Percentiles rank a stretch among this genome's conserved stretches.
Evolutionary conservation across 2,329 filamentous ascomycete species (phyloP).

Genomic region (Aureobasidium sp.): DNA sequence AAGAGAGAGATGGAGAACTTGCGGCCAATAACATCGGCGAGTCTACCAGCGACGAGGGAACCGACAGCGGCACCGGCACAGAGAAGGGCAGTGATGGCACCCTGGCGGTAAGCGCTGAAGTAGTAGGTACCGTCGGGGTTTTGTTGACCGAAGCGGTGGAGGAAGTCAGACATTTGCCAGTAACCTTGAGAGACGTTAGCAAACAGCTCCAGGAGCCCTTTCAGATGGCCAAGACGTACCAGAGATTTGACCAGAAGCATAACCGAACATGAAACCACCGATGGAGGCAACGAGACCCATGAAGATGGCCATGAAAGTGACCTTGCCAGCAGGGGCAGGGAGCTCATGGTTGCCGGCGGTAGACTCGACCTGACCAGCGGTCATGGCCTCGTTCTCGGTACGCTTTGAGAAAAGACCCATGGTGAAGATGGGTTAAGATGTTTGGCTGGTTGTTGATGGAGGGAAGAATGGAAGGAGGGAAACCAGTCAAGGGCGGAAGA

Average conservation of each 20-base stretch:
- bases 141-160: conserved; percentile 45
- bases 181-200: conserved; percentile 22
- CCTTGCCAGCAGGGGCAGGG: conserved; percentile 18
- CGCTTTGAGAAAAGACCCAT: conserved; percentile 27
- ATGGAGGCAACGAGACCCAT: conserved; percentile 48
- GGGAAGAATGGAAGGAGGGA: neutral
- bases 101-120: conserved; percentile 27
- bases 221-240: conserved; percentile 30
- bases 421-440: conserved; percentile 8
- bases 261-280: conserved; percentile 55
- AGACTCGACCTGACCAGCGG: conserved; percentile 25
- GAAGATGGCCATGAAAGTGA: conserved; percentile 37
- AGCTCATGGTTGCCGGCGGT: conserved; percentile 15
- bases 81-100: conserved; percentile 36
- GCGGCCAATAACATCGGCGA: conserved; percentile 45
- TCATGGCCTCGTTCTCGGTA: conserved; percentile 23
- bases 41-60: conserved; percentile 34
- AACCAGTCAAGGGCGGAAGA: neutral
- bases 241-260: conserved; percentile 54
- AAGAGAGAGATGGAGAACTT: conserved; percentile 40
- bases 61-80: conserved; percentile 35
- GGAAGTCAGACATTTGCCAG: conserved; percentile 42
- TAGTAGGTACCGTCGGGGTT: conserved; percentile 31
- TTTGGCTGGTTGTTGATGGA: neutral
- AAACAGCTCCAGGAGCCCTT: conserved; percentile 28